A percentile compares a stretch with the other conserved stretches of the same genome.
These are phyloP conservation scores for Buddleja alternifolia DNA, from an alignment of 257 asterid genomes.

Conservation along the genomic window DNA sequence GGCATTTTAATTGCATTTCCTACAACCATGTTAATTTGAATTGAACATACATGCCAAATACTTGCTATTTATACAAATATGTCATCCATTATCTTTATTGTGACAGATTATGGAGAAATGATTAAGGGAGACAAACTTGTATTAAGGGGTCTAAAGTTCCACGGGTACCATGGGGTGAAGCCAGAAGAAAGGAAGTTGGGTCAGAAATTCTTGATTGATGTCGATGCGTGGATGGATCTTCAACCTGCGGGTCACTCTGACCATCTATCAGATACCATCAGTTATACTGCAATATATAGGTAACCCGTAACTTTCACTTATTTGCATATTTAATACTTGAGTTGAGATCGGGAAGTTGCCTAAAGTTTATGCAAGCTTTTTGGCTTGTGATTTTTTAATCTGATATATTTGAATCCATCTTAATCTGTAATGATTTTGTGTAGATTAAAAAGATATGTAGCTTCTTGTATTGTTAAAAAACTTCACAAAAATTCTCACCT, in stretches of 20 bases:
- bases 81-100: conserved; percentile 1
- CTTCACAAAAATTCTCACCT: too few relatives aligned
- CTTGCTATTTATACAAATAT: neutral
- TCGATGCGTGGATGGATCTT: conserved; percentile 97
- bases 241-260: conserved; percentile 77
- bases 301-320: conserved; percentile 26
- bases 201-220: conserved; percentile 82
- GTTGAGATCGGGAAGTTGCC: conserved; percentile 14
- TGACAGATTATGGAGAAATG: conserved; percentile 36
- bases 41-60: conserved; percentile 8
- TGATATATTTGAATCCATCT: too few relatives aligned
- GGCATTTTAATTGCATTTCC: neutral
- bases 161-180: conserved; percentile 92
- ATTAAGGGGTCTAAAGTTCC: conserved; percentile 83
- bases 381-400: too few relatives aligned
- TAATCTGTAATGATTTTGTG: too few relatives aligned
- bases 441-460: too few relatives aligned
- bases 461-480: too few relatives aligned
- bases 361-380: neutral
- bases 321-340: neutral
- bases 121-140: conserved; percentile 82
- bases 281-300: conserved; percentile 84
- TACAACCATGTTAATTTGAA: neutral
- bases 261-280: conserved; percentile 65
- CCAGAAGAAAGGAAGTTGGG: conserved; percentile 82